Evolutionary conservation across 2,329 filamentous ascomycete species (phyloP).

Genomic region (Epichloe typhina): DNA sequence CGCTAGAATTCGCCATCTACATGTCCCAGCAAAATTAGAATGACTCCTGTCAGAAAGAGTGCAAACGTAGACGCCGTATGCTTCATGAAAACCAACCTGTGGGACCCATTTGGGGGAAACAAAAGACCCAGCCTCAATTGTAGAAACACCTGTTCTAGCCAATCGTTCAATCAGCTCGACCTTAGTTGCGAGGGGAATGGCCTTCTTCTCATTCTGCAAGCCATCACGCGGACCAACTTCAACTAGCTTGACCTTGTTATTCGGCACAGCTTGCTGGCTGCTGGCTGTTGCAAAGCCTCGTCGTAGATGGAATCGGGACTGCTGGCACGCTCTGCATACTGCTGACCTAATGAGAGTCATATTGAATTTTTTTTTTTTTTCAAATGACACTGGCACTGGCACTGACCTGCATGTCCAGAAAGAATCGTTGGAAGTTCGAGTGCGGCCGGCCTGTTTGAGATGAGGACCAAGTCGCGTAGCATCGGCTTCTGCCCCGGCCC

Average conservation of each 20-base stretch:
- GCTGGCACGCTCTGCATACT: constrained; percentile 26
- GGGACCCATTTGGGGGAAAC: constrained; percentile 74
- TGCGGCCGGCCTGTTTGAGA: neutral
- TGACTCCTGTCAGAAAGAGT: neutral
- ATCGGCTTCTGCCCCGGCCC: constrained; percentile 14
- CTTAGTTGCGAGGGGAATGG: constrained; percentile 62
- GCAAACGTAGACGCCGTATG: neutral
- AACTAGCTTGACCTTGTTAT: constrained; percentile 49
- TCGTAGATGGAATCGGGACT: constrained; percentile 17
- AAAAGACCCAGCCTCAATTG: constrained; percentile 68
- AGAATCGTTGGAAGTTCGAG: neutral
- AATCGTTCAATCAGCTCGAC: constrained; percentile 61
- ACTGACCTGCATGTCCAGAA: neutral
- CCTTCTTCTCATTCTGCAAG: constrained; percentile 70
- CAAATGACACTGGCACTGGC: neutral
- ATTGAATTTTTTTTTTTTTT: neutral
- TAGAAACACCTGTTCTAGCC: constrained; percentile 51
- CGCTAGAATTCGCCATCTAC: constrained; percentile 66
- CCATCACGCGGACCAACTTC: constrained; percentile 79
- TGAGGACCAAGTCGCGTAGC: constrained; percentile 13
- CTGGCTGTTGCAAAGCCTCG: constrained; percentile 29
- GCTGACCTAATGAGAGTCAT: constrained; percentile 25
- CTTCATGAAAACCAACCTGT: constrained; percentile 39
- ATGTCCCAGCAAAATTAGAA: neutral
- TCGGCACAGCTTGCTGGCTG: constrained; percentile 14